Base-by-base conservation (phyloP, 176 grass and related monocot genomes). In the Paspalum notatum region DNA sequence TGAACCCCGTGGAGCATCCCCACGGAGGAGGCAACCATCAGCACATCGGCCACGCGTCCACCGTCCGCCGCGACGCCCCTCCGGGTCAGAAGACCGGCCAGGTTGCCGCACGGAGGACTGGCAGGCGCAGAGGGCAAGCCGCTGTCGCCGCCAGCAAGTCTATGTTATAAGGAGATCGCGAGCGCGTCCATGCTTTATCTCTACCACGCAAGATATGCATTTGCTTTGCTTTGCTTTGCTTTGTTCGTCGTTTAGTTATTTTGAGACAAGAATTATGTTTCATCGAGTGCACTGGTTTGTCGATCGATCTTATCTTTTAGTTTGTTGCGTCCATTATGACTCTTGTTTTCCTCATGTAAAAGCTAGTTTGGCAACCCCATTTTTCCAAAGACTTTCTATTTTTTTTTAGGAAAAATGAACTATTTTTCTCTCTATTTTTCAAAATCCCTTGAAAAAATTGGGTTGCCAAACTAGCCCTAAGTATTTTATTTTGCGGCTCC, bases 11-110 rank as follows among this genome's bases (percentile, higher is more conserved):
- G 7, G 68, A 71, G 22, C 68, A 71, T 17, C 68, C 68, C 39
- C 93, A 96, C 0, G 93, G 93, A 86, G 93, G 93, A 83, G 93
- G 93, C 59, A 92, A 96, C 78, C 90, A 96, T 81, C 93, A 96
- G 88, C 93, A 96, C 71, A 96, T 96, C 22, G 93, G 93, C 50
- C 93, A 96, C 2, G 93, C 93, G 15, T 96, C 93, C 40, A 96
- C 93, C 0, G 90, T 96, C 25, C 82, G 93, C 6, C 87, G 93
- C 38, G 87, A 96, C 25, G 93, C 93, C 8, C 93, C 93, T 8
- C 93, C 93, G 0, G 68, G 68, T 5, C 13, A 21, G 0, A 71
- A 71, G 45, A 1, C 22, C 13, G 68, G 68, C 44, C 68, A 71
- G 7, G 1, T 71, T 1, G 45, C 1, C 1, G 68, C 68, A 9